phyloP scores from a whole-genome alignment of 192 early-diverging fungal genomes.

The Physocladia obscura region DNA sequence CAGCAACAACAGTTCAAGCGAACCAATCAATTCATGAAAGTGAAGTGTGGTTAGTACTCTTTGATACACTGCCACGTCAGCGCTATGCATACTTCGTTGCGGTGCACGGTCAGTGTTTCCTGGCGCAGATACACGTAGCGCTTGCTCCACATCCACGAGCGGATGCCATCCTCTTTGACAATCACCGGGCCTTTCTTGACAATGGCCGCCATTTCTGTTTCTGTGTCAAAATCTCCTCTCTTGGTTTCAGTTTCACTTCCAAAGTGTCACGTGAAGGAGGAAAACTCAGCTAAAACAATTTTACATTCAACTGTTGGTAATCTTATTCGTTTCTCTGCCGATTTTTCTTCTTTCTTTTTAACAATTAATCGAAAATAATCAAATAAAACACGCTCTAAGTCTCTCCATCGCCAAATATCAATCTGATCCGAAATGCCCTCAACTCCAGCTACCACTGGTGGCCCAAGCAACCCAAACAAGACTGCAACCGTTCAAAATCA shows the following conservation, averaged over 20 bases:
- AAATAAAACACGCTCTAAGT: too few species aligned
- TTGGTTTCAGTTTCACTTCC: background rate
- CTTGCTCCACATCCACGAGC: constrained; percentile 94
- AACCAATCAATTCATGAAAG: too few species aligned
- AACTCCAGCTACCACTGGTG: background rate
- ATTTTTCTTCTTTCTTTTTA: too few species aligned
- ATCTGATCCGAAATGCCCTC: constrained; percentile 1
- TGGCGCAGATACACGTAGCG: constrained; percentile 83
- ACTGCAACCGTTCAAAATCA: constrained; percentile 21
- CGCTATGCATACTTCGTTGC: constrained; percentile 95
- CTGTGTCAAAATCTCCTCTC: background rate
- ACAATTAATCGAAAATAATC: too few species aligned
- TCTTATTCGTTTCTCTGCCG: too few species aligned
- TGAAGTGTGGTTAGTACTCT: too few species aligned
- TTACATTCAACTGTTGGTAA: too few species aligned
- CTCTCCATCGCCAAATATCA: too few species aligned
- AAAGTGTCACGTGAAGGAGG: constrained; percentile 1
- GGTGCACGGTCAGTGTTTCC: constrained; percentile 87
- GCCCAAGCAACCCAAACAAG: background rate
- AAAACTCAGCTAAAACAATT: too few species aligned
- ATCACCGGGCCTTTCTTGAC: constrained; percentile 78
- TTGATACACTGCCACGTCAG: too few species aligned
- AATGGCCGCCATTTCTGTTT: too few species aligned
- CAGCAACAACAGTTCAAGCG: too few species aligned
- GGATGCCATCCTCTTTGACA: constrained; percentile 87